These are phyloP conservation scores for Trichophyton rubrum DNA, from an alignment of 2,329 filamentous ascomycete species.

Conservation along the genomic window DNA sequence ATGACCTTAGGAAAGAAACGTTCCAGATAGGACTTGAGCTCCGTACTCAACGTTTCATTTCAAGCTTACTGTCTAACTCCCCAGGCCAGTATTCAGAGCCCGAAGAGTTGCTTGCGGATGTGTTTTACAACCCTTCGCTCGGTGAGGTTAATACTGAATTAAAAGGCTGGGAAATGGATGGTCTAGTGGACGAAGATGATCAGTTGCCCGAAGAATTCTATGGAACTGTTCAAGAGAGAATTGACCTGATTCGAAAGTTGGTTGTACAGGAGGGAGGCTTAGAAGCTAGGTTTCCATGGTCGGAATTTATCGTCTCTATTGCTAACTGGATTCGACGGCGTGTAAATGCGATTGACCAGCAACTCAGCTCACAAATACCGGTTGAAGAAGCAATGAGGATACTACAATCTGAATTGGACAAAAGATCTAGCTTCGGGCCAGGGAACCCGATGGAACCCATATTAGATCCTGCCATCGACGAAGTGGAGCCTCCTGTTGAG, in stretches of 20 bases:
- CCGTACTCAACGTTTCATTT: slow-evolving; percentile 12
- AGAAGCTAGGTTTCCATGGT: slow-evolving; percentile 37
- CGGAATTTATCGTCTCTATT: slow-evolving; percentile 33
- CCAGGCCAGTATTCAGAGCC: background rate
- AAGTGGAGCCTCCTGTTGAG: background rate
- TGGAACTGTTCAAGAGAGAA: slow-evolving; percentile 6
- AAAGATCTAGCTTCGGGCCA: slow-evolving; percentile 18
- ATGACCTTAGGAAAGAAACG: background rate
- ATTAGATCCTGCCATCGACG: background rate
- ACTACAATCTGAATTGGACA: slow-evolving; percentile 21
- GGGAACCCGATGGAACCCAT: background rate
- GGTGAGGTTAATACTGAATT: slow-evolving; percentile 2
- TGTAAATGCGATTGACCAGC: slow-evolving; percentile 33
- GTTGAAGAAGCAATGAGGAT: slow-evolving; percentile 20
- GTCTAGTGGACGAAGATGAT: slow-evolving; percentile 8
- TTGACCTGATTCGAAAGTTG: background rate
- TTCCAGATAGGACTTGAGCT: slow-evolving; percentile 13
- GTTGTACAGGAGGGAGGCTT: background rate
- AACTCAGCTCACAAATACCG: slow-evolving; percentile 34
- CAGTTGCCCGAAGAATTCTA: slow-evolving; percentile 5
- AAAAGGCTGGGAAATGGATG: slow-evolving; percentile 11
- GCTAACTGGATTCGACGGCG: slow-evolving; percentile 37
- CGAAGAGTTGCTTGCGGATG: slow-evolving; percentile 1
- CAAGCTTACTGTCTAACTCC: background rate
- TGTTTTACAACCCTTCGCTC: slow-evolving; percentile 6